These are phyloP conservation scores for Lichtheimia ornata DNA, from an alignment of 371 early-diverging fungal species.

Conservation along the genomic window DNA sequence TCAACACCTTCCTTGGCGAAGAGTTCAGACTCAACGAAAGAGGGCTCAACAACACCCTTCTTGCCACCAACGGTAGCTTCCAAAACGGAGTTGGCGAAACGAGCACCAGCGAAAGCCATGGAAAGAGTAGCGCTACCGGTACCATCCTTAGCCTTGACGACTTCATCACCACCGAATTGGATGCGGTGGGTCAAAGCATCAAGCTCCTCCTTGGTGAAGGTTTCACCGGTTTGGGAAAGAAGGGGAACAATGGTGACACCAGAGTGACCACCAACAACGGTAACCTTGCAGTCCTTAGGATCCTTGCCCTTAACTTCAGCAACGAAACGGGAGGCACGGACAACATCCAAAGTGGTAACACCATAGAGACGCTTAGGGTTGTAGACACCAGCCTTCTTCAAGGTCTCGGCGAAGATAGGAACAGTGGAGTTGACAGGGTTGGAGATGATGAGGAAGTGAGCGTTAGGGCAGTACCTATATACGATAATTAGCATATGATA, in stretches of 20 bases:
- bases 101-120: conserved; percentile 98
- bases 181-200: conserved; percentile 95
- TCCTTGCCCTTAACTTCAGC: conserved; percentile 77
- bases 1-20: conserved; percentile 70
- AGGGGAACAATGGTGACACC: conserved; percentile 98
- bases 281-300: conserved; percentile 78
- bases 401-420: conserved; percentile 96
- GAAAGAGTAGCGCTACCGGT: conserved; percentile 97
- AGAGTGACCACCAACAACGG: conserved; percentile 98
- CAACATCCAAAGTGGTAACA: conserved; percentile 98
- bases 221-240: conserved; percentile 82
- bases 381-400: conserved; percentile 92
- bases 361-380: conserved; percentile 96
- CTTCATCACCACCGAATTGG: conserved; percentile 99
- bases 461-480: conserved; percentile 89
- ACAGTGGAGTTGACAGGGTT: conserved; percentile 99
- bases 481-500: background rate
- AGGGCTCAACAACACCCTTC: conserved; percentile 91
- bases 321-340: conserved; percentile 97
- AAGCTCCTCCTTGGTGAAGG: conserved; percentile 89
- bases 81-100: conserved; percentile 92
- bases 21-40: conserved; percentile 88
- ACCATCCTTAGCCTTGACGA: conserved; percentile 99
- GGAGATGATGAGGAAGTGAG: conserved; percentile 95
- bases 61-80: conserved; percentile 85